Base-by-base conservation (phyloP, 1,284 basidiomycete genomes). In the Stereum hirsutum region DNA sequence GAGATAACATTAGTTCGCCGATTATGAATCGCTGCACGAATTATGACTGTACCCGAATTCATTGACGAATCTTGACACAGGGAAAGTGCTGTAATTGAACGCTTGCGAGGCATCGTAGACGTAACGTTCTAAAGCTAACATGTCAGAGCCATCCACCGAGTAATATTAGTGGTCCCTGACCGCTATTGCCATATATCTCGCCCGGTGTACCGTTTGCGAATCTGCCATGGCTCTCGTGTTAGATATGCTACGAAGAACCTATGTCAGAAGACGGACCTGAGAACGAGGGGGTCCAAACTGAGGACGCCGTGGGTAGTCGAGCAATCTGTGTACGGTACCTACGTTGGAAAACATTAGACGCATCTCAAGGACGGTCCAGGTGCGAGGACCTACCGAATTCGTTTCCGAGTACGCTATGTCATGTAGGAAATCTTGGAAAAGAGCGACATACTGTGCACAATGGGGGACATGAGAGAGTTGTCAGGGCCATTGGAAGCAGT, bases 261-360 rank as follows among this genome's bases (percentile, higher is more conserved):
- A n/a, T n/a, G n/a, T n/a, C n/a, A n/a, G n/a, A n/a, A n/a, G n/a
- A n/a, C n/a, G n/a, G n/a, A n/a, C 17, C 79, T 59, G 8, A 76
- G 55, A 4, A 70, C 59, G 45, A 78, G 78, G 2, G 77, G 78
- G 37, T 79, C 70, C 5, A 81, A 58, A 46, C 69, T 73, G 8
- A 78, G 54, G 23, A 78, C 73, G 2, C 78, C 77, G 11, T 65
- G 64, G 1, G 75, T 79, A 0, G 75, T 80, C 0, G 76, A 81
- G 46, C 74, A 80, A 45, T 78, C 76, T 0, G 77, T 76, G 49
- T 81, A 81, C 10, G 75, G 64, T 4, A 80, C 66, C 73, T 75
- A 11, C 28, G 25, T 27, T 6, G 17, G 11, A 12, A 19, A 17
- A 34, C 2, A 34, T 34, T 6, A 19, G 15, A 7, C 8, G 10